Conservation (phyloP, 148 eudicot species). For the Spergularia bocconei region DNA sequence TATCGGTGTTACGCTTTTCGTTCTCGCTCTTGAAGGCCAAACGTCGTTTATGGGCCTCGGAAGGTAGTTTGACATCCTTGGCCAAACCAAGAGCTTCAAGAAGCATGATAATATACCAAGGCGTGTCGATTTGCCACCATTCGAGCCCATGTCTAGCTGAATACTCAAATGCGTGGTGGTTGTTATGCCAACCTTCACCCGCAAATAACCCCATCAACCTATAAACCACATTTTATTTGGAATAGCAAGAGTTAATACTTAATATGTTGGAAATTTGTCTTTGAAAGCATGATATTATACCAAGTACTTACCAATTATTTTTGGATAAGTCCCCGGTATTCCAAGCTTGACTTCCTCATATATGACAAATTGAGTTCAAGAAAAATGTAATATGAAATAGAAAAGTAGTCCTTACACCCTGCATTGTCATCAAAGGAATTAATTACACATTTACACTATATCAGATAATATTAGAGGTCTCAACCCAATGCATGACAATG, state of each 20-base stretch:
- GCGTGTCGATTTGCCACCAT: conserved; percentile 82
- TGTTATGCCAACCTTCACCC: conserved; percentile 91
- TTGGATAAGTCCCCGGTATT: conserved; percentile 56
- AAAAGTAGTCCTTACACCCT: conserved; percentile 70
- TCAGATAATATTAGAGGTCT: not conserved
- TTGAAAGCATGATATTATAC: too few relatives aligned
- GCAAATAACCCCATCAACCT: conserved; percentile 80
- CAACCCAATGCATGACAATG: not conserved
- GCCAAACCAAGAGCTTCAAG: conserved; percentile 62
- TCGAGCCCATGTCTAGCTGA: conserved; percentile 75
- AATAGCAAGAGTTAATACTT: not conserved
- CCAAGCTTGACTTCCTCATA: conserved; percentile 69
- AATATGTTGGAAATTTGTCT: not conserved
- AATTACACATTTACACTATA: too few relatives aligned
- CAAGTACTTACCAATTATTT: conserved; percentile 69
- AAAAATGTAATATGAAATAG: conserved; percentile 65
- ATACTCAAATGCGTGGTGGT: conserved; percentile 71
- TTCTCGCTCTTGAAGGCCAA: conserved; percentile 28
- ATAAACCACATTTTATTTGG: too few relatives aligned
- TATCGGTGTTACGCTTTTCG: too few relatives aligned
- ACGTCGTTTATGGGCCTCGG: conserved; percentile 41
- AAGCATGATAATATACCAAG: conserved; percentile 58
- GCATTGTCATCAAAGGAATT: conserved; percentile 14
- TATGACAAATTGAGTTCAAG: conserved; percentile 72
- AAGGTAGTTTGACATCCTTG: conserved; percentile 57